Evolutionary conservation across 768 basidiomycete species (phyloP), one percentile per base, ranked within the genome.

Genomic region (Suillus decipiens): DNA sequence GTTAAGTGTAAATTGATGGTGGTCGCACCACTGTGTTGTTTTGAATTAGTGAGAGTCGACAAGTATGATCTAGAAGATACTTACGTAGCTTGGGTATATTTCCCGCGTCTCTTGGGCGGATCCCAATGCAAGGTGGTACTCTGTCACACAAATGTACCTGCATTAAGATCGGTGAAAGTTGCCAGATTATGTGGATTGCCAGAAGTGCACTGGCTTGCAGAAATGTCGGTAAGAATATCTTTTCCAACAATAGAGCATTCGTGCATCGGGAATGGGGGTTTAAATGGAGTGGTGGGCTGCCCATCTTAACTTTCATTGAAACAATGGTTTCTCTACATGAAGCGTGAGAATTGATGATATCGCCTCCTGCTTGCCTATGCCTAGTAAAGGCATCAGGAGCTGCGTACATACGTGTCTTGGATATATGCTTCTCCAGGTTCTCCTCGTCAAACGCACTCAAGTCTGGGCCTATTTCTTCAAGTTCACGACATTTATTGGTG

Each of bases 1-100:
- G 84, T 83, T 71, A 85, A 95, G 10, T 77, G 72, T 7, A 85
- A 80, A 66, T 89, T 91, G 68, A 91, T 86, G 2, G 86, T 84
- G 33, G 72, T 74, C 11, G 76, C 75, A 36, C 61, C 70, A 19
- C 53, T 24, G 24, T 24, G 24, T 17, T 47, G n/a, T 60, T 5
- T 37, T 50, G 15, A 50, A 50, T 50, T 53, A 36, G 63, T 42
- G 65, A 15, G 28, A 14, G 8, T 24, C 33, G 43, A 24, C 7
- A 42, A 50, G 59, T 41, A 37, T 47, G 31, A 47, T n/a, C 42
- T 5, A 24, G 45, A 31, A 39, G 43, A 39, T 36, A 69, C 79
- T 34, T 69, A 81, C 80, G 67, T 66, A 50, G 67, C 68, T 66
- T 81, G 81, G 4, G 80, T 82, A 59, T 88, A 88, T 70, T 86